Conservation (phyloP, 2,329 filamentous ascomycete genomes). For the Geosmithia morbida region DNA sequence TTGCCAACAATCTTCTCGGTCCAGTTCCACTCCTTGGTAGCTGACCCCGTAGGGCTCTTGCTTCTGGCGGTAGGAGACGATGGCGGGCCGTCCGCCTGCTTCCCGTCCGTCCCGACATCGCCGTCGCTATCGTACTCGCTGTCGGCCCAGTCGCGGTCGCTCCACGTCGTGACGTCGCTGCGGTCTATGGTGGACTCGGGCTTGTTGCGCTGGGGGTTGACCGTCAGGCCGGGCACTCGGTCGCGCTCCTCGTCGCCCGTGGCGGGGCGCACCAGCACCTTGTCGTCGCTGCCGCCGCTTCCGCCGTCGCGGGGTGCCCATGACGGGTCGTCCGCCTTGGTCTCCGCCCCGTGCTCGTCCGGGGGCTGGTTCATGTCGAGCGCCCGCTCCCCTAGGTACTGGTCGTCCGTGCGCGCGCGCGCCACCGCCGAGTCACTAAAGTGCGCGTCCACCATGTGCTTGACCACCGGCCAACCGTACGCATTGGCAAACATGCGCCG, state of each 20-base stretch:
- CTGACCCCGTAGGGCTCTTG: conserved; percentile 9
- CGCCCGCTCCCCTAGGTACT: conserved; percentile 54
- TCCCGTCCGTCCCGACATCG: conserved; percentile 8
- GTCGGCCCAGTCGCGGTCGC: conserved; percentile 48
- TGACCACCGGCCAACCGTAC: conserved; percentile 92
- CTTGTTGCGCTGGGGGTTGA: conserved; percentile 11
- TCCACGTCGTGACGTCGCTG: conserved; percentile 48
- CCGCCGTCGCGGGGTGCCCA: neutral
- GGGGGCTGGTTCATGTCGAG: conserved; percentile 41
- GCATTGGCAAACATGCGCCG: conserved; percentile 94
- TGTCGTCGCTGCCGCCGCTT: neutral
- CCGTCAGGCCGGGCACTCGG: conserved; percentile 29
- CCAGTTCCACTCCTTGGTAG: conserved; percentile 30
- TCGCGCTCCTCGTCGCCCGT: conserved; percentile 23
- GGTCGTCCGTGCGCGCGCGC: conserved; percentile 50
- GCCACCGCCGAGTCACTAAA: conserved; percentile 60
- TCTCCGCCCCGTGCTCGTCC: conserved; percentile 52
- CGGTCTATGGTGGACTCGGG: conserved; percentile 9
- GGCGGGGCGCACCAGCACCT: neutral
- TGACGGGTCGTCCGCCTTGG: conserved; percentile 15
- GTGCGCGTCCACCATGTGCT: conserved; percentile 89
- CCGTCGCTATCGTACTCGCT: conserved; percentile 30
- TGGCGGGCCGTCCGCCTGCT: neutral
- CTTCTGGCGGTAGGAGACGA: conserved; percentile 4
- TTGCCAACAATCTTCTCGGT: conserved; percentile 39